These are phyloP conservation scores for Pseudonectria buxi DNA, from an alignment of 2,329 filamentous ascomycete genomes.

Conservation along the genomic window DNA sequence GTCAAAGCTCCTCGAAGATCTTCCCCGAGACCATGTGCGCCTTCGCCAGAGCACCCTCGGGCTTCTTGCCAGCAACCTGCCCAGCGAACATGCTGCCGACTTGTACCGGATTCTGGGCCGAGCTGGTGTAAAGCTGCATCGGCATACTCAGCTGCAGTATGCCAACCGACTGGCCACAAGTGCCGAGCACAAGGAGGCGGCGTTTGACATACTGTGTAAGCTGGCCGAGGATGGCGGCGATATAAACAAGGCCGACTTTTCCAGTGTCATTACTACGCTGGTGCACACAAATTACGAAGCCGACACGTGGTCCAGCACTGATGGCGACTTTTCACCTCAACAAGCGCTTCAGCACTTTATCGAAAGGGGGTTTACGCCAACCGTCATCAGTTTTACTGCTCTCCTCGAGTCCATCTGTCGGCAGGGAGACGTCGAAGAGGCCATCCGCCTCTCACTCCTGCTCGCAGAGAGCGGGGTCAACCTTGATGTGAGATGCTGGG, in stretches of 20 bases:
- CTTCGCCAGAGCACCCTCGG: constrained; percentile 35
- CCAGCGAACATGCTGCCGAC: constrained; percentile 23
- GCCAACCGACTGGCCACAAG: constrained; percentile 38
- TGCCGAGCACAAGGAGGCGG: constrained; percentile 31
- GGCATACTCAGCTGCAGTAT: constrained; percentile 41
- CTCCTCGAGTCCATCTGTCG: constrained; percentile 66
- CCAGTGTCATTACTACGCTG: constrained; percentile 53
- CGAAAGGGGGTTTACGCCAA: constrained; percentile 54
- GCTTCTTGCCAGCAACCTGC: constrained; percentile 23
- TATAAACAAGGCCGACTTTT: constrained; percentile 39
- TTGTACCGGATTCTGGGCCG: constrained; percentile 30
- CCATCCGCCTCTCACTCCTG: constrained; percentile 27
- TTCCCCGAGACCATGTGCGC: constrained; percentile 24
- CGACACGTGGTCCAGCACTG: constrained; percentile 12
- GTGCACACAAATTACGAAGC: constrained; percentile 32
- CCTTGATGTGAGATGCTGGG: constrained; percentile 61
- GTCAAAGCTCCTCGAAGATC: constrained; percentile 23
- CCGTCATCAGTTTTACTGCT: constrained; percentile 57
- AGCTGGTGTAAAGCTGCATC: constrained; percentile 27
- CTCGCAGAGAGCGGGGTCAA: constrained; percentile 40
- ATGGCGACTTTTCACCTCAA: constrained; percentile 23
- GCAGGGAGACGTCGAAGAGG: constrained; percentile 31
- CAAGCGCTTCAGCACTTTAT: constrained; percentile 39
- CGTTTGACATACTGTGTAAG: constrained; percentile 35
- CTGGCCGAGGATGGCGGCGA: constrained; percentile 34